These are phyloP conservation scores for Podila verticillata DNA, from an alignment of 192 early-diverging fungal genomes.

Conservation along the genomic window DNA sequence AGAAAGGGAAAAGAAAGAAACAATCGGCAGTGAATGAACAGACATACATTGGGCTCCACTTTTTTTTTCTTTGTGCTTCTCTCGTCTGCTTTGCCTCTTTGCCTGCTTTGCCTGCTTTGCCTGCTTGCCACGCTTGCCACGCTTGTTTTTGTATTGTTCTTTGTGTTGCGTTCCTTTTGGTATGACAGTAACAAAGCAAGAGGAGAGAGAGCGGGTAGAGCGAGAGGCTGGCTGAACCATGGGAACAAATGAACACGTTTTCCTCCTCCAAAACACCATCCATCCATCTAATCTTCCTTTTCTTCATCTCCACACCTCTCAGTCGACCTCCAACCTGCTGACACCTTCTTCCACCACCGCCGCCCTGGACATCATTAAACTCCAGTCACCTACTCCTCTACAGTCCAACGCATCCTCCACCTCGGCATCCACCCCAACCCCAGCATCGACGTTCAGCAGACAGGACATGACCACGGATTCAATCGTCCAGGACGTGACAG, in stretches of 20 bases:
- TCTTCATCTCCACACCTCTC: not conserved
- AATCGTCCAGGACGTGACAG: constrained; percentile 4
- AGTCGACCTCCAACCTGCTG: constrained; percentile 15
- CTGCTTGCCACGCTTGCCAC: too few species aligned
- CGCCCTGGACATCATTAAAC: not conserved
- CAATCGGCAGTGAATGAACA: too few species aligned
- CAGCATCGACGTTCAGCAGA: not conserved
- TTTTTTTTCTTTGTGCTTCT: too few species aligned
- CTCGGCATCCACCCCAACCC: constrained; percentile 6
- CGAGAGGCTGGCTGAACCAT: not conserved
- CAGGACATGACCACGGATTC: constrained; percentile 20
- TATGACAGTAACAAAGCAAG: not conserved
- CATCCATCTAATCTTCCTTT: not conserved
- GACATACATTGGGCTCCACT: too few species aligned
- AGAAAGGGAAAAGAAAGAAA: too few species aligned
- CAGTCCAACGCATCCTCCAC: constrained; percentile 14
- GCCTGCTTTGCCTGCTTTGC: too few species aligned
- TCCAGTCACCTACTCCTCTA: constrained; percentile 10
- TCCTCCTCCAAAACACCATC: too few species aligned
- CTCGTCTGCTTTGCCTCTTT: too few species aligned
- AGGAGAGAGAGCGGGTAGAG: too few species aligned
- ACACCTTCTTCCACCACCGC: constrained; percentile 14
- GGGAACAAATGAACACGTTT: too few species aligned
- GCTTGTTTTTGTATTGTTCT: too few species aligned
- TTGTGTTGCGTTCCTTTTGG: too few species aligned